Base-by-base conservation (phyloP, 768 basidiomycete genomes). In the Kwoniella sp. region DNA sequence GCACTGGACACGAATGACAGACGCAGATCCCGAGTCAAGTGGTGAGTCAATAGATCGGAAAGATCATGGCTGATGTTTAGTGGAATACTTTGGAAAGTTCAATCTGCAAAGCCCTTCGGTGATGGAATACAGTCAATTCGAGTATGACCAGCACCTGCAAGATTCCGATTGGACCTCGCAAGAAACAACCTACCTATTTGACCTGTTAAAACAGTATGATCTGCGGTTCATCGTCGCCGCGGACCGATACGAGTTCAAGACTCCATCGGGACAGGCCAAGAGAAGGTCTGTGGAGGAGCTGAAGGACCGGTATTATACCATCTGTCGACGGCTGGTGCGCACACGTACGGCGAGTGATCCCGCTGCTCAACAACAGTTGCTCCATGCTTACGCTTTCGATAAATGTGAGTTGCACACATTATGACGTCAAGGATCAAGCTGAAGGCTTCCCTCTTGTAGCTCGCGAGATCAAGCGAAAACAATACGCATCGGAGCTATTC, bases 181-280 rank as follows among this genome's bases (percentile, higher is more conserved):
- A 70, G 93, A 97, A 81, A 97, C 96, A 0, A 90, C 92, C 76
- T 92, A 97, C 76, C 85, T 99, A 1, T 95, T 98, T 81, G 82
- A 82, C 2, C 80, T 95, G 9, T 88, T 90, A 9, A 84, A 85
- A 55, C 88, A 90, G 57, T 98, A 90, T 70, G 94, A 97, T 79
- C 83, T 87, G 12, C 86, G 95, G 50, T 98, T 94, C 86, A 89
- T 91, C 76, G 85, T 98, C 68, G 87, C 94, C 13, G 84, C 90
- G 58, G 96, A 98, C 80, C 88, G 96, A 28, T 98, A 95, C 79
- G 87, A 91, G 3, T 91, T 84, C 74, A 84, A 61, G 15, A 66
- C 61, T 15, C 37, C 60, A n/a, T 11, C 41, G 5, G 41, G 41
- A 9, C 41, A 45, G 41, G 20, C 41, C 15, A 45, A 17, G 15